Base-by-base conservation (phyloP, 768 basidiomycete genomes). In the Cyclocybe cylindracea region DNA sequence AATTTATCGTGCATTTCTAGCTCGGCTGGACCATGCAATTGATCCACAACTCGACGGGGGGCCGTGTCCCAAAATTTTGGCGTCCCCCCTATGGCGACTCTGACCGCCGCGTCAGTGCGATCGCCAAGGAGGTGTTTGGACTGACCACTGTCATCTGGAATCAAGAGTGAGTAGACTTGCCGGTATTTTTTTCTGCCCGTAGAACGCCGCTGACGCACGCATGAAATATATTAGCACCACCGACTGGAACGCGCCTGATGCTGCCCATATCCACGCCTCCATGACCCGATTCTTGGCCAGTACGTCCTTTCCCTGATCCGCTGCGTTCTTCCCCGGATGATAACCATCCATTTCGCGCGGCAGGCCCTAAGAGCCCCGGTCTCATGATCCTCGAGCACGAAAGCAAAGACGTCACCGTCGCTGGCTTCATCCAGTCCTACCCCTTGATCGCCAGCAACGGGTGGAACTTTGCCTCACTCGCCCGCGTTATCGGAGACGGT, bases 91-190 rank as follows among this genome's bases (percentile, higher is more conserved):
- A 82, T 63, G 91, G 91, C 33, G 89, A 95, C 66, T 79, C 80
- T 40, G 95, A 98, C 63, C 81, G 79, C 67, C 82, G 95, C 43
- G 90, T 96, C 32, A 76, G 82, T 35, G 85, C 93, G 3, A 91
- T 98, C 61, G 95, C 94, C 19, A 76, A 80, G 63, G 85, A 91
- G 64, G 71, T 82, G 32, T 94, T 97, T 64, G 92, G 90, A 19
- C 68, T 98, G 56, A 77, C 78, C 16, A 88, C 90, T n/a, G 80
- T 95, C 48, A 70, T 91, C 58, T 98, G 95, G 95, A 94, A 96
- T 69, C 81, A 85, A 53, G 94, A 95, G 89, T 91, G 70, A 47
- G 81, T 19, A 34, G 44, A 10, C n/a, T 44, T 46, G 50, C 39
- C 39, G 39, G 9, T 45, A 24, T 49, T 19, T 44, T 39, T 4